Conservation (phyloP, 2,329 filamentous ascomycete species). For the Harringtonia aguacate region DNA sequence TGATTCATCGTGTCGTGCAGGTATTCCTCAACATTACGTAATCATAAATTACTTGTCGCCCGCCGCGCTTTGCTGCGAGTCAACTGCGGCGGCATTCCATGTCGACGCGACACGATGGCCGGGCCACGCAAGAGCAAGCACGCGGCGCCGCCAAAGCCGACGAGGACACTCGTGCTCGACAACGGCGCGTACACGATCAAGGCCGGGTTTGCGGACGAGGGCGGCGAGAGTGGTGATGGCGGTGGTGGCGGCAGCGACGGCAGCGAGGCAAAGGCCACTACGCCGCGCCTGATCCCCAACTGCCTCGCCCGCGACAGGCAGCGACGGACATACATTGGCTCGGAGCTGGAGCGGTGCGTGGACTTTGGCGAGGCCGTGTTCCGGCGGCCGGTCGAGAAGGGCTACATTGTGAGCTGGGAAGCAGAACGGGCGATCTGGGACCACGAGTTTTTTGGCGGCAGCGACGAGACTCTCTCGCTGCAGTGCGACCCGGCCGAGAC, state of each 20-base stretch:
- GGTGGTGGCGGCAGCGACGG: conserved; percentile 14
- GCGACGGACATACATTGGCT: conserved; percentile 67
- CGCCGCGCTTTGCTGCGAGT: too few relatives aligned
- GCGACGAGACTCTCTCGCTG: conserved; percentile 32
- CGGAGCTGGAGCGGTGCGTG: conserved; percentile 65
- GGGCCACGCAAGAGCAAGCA: conserved; percentile 42
- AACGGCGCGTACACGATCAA: conserved; percentile 91
- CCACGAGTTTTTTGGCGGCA: conserved; percentile 65
- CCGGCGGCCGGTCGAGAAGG: conserved; percentile 83
- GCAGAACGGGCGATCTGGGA: conserved; percentile 94
- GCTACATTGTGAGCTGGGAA: conserved; percentile 95
- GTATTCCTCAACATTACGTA: too few relatives aligned
- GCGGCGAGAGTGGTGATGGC: too few relatives aligned
- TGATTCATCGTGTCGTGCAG: too few relatives aligned
- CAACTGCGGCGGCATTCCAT: too few relatives aligned
- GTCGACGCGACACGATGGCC: conserved; percentile 25
- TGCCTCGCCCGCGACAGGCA: conserved; percentile 77
- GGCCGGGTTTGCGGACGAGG: conserved; percentile 60
- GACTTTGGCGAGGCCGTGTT: conserved; percentile 88
- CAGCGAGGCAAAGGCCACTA: conserved; percentile 12
- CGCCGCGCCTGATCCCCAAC: conserved; percentile 73
- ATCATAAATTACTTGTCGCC: too few relatives aligned
- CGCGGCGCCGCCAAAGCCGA: conserved; percentile 39
- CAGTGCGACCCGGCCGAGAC: conserved; percentile 69
- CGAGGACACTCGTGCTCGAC: conserved; percentile 74